phyloP scores from a whole-genome alignment of 129 eudicot species.

The Helichrysum umbraculigerum region DNA sequence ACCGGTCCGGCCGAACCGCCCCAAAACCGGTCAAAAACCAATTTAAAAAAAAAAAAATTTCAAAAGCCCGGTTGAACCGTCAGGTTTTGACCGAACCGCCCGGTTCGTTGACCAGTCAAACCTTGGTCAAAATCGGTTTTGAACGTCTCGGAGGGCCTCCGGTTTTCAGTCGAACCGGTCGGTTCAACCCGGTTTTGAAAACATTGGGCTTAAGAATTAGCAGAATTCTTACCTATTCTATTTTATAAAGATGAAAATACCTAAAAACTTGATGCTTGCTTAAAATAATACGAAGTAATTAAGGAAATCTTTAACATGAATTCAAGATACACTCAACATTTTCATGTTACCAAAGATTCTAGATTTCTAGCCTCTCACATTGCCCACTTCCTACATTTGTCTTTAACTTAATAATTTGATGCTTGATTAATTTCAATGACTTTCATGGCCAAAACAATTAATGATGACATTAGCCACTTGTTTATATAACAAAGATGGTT shows the following conservation, averaged over 20 bases:
- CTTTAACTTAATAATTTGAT: conserved; percentile 25
- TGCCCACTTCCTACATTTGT: conserved; percentile 31
- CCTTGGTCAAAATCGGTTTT: too few relatives aligned
- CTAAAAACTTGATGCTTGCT: not conserved
- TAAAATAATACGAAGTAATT: not conserved
- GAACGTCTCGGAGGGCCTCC: too few relatives aligned
- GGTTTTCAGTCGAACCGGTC: too few relatives aligned
- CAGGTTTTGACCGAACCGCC: too few relatives aligned
- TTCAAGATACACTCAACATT: conserved; percentile 33
- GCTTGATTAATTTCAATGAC: conserved; percentile 25
- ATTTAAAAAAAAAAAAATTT: too few relatives aligned
- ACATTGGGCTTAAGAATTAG: too few relatives aligned
- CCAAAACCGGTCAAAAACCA: too few relatives aligned
- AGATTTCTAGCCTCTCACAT: conserved; percentile 34
- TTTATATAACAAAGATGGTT: conserved; percentile 13
- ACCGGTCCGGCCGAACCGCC: too few relatives aligned
- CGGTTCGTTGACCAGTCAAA: too few relatives aligned
- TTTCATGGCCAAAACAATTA: conserved; percentile 19
- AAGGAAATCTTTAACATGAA: conserved; percentile 33
- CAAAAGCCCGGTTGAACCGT: too few relatives aligned
- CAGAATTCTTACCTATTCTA: not conserved
- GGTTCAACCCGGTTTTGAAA: too few relatives aligned
- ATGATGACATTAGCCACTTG: conserved; percentile 19
- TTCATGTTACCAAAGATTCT: conserved; percentile 36
- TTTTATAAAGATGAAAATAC: not conserved